phyloP scores from a whole-genome alignment of 2,329 filamentous ascomycete species.

The Colletotrichum sp. region DNA sequence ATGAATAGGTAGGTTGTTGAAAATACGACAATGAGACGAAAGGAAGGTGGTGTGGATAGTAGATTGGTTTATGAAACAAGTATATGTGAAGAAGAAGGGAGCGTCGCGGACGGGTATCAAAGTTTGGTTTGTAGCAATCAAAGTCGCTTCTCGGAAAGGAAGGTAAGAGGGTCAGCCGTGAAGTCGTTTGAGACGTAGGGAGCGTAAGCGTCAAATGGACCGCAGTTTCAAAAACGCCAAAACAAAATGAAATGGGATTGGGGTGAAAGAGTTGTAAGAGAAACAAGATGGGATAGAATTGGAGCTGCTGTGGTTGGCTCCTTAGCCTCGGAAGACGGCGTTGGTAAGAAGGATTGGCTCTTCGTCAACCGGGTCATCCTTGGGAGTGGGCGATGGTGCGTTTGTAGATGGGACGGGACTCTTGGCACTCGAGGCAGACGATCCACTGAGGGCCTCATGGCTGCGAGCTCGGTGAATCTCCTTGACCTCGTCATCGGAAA shows the following conservation, averaged over 20 bases:
- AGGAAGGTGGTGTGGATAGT: background rate
- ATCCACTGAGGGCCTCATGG: slow-evolving; percentile 53
- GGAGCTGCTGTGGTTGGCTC: background rate
- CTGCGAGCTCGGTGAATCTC: slow-evolving; percentile 54
- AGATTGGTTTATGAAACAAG: background rate
- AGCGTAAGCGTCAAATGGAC: slow-evolving; percentile 8
- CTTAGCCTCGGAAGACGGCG: slow-evolving; percentile 24
- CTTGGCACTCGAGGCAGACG: slow-evolving; percentile 25
- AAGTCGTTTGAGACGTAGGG: slow-evolving; percentile 19
- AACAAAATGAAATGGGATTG: background rate
- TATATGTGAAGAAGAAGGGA: background rate
- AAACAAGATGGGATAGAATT: background rate
- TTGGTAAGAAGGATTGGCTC: slow-evolving; percentile 23
- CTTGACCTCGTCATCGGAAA: slow-evolving; percentile 40
- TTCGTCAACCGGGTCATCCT: slow-evolving; percentile 7
- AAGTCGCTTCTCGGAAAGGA: slow-evolving; percentile 14
- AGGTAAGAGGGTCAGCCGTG: slow-evolving; percentile 16
- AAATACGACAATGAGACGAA: background rate
- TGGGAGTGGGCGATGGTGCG: slow-evolving; percentile 24
- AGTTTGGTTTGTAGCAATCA: background rate
- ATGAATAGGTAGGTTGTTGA: background rate
- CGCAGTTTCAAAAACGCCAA: slow-evolving; percentile 3
- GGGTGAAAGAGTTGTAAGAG: background rate
- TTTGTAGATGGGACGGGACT: slow-evolving; percentile 32
- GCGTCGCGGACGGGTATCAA: slow-evolving; percentile 22